Evolutionary conservation across 345 rosid genomes (phyloP).

Genomic region (Arabidopsis arenosa): DNA sequence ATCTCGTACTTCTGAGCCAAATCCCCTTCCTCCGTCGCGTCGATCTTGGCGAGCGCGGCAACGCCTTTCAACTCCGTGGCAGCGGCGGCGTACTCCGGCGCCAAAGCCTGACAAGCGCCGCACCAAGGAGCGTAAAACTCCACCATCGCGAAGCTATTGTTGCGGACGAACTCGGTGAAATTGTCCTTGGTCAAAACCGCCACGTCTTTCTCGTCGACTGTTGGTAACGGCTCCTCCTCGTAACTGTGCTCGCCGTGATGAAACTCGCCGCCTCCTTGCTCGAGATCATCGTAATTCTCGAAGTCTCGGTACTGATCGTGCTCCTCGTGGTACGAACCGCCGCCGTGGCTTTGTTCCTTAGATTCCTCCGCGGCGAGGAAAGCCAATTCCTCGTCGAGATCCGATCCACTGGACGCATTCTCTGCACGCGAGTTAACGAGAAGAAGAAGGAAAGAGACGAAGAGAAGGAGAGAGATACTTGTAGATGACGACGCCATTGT

Average conservation of each 20-base stretch:
- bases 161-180: constrained; percentile 49
- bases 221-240: constrained; percentile 34
- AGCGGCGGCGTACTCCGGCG: constrained; percentile 57
- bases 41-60: constrained; percentile 58
- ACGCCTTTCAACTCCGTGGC: constrained; percentile 55
- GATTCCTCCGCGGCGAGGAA: constrained; percentile 58
- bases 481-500: constrained; percentile 44
- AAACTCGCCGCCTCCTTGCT: constrained; percentile 43
- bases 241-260: constrained; percentile 42
- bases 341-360: constrained; percentile 24
- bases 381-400: constrained; percentile 63
- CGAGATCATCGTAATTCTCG: constrained; percentile 55
- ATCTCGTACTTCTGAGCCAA: constrained; percentile 49
- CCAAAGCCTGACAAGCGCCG: constrained; percentile 47
- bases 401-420: constrained; percentile 35
- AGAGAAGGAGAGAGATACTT: constrained; percentile 38
- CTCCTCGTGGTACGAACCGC: constrained; percentile 12
- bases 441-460: constrained; percentile 37
- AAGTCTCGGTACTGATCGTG: constrained; percentile 45
- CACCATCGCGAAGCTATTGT: constrained; percentile 50
- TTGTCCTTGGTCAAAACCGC: constrained; percentile 52
- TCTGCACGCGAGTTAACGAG: constrained; percentile 28
- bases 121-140: constrained; percentile 65
- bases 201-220: constrained; percentile 49
- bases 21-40: constrained; percentile 49